Evolutionary conservation across 2,329 filamentous ascomycete genomes (phyloP).

Genomic region (Aspergillus sp.): DNA sequence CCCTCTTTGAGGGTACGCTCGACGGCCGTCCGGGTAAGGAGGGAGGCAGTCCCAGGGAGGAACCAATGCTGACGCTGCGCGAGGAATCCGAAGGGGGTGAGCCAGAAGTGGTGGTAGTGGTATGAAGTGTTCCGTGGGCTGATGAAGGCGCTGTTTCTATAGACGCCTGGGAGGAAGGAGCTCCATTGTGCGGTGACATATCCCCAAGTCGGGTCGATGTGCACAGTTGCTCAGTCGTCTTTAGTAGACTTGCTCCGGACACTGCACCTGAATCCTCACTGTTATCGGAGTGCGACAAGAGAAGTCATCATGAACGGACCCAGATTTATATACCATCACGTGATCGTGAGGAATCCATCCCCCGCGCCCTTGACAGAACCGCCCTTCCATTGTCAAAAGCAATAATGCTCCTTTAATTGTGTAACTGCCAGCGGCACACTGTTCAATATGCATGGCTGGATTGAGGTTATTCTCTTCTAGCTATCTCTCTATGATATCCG

Average conservation of each 20-base stretch:
- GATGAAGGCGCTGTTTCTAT: slow-evolving; percentile 26
- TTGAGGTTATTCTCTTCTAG: background rate
- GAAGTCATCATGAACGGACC: slow-evolving; percentile 18
- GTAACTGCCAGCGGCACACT: background rate
- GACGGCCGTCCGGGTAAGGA: slow-evolving; percentile 14
- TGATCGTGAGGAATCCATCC: slow-evolving; percentile 20
- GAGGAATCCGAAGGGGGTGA: slow-evolving; percentile 18
- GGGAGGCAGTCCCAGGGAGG: slow-evolving; percentile 10
- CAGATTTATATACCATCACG: slow-evolving; percentile 35
- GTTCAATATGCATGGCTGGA: background rate
- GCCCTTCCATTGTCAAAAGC: background rate
- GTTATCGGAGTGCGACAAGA: slow-evolving; percentile 1
- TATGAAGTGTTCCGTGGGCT: slow-evolving; percentile 16
- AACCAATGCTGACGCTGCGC: slow-evolving; percentile 8
- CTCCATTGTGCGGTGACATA: slow-evolving; percentile 30
- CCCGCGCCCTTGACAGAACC: background rate
- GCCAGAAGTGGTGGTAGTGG: slow-evolving; percentile 14
- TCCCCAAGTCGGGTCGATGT: slow-evolving; percentile 12
- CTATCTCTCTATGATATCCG: background rate
- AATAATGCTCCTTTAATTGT: background rate
- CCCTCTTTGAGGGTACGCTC: slow-evolving; percentile 16
- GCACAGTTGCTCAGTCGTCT: background rate
- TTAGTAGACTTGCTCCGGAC: background rate
- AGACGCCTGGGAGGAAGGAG: slow-evolving; percentile 24
- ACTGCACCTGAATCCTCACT: slow-evolving; percentile 4